Conservation (phyloP, 108 stramenopile genomes). For the Cyclotella choctawhatcheeana region DNA sequence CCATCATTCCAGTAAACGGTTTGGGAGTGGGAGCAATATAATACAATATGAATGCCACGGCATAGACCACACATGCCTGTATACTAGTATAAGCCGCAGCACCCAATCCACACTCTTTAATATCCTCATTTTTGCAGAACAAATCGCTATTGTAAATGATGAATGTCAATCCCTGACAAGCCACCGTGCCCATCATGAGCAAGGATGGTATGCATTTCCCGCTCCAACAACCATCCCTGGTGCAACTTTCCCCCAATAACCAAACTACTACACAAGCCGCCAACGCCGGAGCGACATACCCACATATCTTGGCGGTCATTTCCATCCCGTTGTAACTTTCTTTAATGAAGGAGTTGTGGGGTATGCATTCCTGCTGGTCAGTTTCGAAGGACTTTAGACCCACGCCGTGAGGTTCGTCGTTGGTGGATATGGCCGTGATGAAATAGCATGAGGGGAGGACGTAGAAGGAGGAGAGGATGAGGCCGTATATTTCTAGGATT, state of each 20-base stretch:
- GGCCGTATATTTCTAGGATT: slow-evolving; percentile 34
- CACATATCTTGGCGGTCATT: slow-evolving; percentile 39
- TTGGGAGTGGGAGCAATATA: slow-evolving; percentile 26
- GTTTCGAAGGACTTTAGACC: slow-evolving; percentile 36
- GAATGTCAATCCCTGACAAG: slow-evolving; percentile 44
- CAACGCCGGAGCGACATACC: slow-evolving; percentile 29
- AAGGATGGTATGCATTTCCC: slow-evolving; percentile 40
- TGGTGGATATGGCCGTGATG: slow-evolving; percentile 23
- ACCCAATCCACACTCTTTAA: slow-evolving; percentile 31
- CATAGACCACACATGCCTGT: slow-evolving; percentile 39
- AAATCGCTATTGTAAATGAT: slow-evolving; percentile 35
- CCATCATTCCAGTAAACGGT: slow-evolving; percentile 15
- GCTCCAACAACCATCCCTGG: slow-evolving; percentile 25
- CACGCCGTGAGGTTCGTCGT: slow-evolving; percentile 32
- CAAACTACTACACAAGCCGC: slow-evolving; percentile 13
- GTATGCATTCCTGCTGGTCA: slow-evolving; percentile 22
- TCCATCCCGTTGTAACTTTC: slow-evolving; percentile 51
- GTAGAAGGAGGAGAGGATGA: slow-evolving; percentile 28
- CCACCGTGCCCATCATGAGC: not conserved
- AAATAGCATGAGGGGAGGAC: slow-evolving; percentile 23
- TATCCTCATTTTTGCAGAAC: slow-evolving; percentile 41
- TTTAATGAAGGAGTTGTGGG: slow-evolving; percentile 37
- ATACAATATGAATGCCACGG: slow-evolving; percentile 28
- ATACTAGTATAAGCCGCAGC: slow-evolving; percentile 34
- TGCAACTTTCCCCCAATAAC: slow-evolving; percentile 33